Evolutionary conservation across 371 early-diverging fungal species (phyloP), one percentile per base, ranked within the genome.

Genomic region (Sporodiniella umbellata): DNA sequence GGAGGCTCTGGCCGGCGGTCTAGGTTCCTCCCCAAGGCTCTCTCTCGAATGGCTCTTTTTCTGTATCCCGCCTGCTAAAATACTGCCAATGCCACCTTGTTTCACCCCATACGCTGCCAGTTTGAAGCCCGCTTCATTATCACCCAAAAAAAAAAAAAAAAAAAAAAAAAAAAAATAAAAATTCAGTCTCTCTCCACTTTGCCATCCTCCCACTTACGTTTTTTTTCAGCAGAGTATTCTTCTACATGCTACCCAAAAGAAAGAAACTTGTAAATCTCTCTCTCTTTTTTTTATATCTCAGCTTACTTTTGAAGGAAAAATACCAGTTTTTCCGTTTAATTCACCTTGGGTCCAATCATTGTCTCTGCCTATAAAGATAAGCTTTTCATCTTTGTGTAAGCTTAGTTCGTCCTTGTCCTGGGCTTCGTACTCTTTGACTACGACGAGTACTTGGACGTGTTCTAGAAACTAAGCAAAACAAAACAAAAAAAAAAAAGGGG

Each of bases 31-130:
- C 17, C 18, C 38, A 11, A 2, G 7, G 38, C 18, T 37, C 18
- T 37, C 38, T 17, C 18, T 37, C 18, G n/a, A 7, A 7, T 14
- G 18, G 8, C 15, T n/a, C 38, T 18, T 37, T 18, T 37, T 37
- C 7, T 15, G n/a, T 11, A 37, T 12, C 8, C 38, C 38, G 21
- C 86, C 88, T 21, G 88, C 86, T 46, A 90, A 81, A 33, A 90
- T 61, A 44, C 87, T 81, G 24, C 90, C 90, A 49, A 90, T 76
- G n/a, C 90, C 90, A 48, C 89, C 90, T 58, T 87, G 85, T 53
- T 87, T 86, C n/a, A 90, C 88, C 48, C 90, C 90, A 53, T 83
- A 89, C 0, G 88, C 85, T 6, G 87, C 85, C 48, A 86, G 62
- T 53, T 75, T 86, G 60, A 84, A 83, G 0, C 58, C 65, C 4